Conservation (phyloP, 805 yeast genomes). For the Schizosaccharomyces octosporus region DNA sequence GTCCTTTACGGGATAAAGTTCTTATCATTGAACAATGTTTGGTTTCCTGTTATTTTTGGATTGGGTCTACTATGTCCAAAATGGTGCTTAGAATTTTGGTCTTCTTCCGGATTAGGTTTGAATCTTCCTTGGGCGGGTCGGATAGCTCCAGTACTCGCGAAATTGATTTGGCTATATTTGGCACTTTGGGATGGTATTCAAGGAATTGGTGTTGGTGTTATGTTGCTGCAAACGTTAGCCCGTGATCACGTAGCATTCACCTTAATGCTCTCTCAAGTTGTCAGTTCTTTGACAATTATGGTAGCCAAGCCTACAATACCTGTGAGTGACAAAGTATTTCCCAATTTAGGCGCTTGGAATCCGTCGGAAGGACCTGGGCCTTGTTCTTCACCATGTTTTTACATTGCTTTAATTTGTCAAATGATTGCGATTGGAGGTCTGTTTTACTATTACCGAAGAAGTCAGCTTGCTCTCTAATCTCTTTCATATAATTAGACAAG, state of each 20-base stretch:
- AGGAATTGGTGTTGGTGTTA: not conserved
- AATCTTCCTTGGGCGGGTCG: not conserved
- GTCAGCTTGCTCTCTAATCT: not conserved
- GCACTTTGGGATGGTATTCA: not conserved
- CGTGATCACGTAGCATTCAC: conserved; percentile 1
- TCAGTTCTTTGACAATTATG: not conserved
- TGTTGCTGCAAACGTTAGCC: not conserved
- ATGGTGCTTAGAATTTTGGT: conserved; percentile 1
- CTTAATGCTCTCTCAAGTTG: not conserved
- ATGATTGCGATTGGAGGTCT: not conserved
- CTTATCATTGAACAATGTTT: not conserved
- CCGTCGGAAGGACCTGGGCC: not conserved
- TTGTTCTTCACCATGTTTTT: not conserved
- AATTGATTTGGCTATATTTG: not conserved
- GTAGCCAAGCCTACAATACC: not conserved
- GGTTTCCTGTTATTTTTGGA: conserved; percentile 1
- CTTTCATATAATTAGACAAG: not conserved
- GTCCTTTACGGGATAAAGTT: not conserved
- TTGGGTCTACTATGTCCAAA: not conserved
- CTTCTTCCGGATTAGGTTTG: not conserved
- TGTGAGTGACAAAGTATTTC: not conserved
- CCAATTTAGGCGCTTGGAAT: not conserved
- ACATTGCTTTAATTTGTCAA: not conserved
- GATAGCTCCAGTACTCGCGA: not conserved
- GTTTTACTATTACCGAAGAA: not conserved